Evolutionary conservation across 768 basidiomycete genomes (phyloP), one percentile per base, ranked within the genome.

Genomic region (Russula brevipes): DNA sequence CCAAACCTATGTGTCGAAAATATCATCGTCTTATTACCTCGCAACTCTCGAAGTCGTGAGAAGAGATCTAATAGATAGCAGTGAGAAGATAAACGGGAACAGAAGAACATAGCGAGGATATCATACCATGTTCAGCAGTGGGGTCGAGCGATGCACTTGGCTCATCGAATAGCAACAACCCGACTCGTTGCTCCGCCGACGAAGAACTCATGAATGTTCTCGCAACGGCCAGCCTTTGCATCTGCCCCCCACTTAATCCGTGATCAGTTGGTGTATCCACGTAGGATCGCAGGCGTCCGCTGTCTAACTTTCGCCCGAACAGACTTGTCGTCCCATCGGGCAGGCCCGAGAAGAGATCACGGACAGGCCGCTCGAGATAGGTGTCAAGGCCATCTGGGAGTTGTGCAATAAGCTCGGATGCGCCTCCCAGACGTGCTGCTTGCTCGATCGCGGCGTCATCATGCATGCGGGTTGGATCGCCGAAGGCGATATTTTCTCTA

Each of bases 11-110:
- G 90, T 0, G 87, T 87, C 1, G 88, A 90, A 70, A 90, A 91
- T 31, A 91, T 73, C 89, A 91, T 91, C 2, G 89, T 91, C 73
- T 91, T 91, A 72, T 81, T 85, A 11, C 87, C 88, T 57, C 88
- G 79, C 30, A 92, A 70, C 7, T 79, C 74, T 24, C 86, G 82
- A 38, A 91, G 75, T 36, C 89, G 79, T 65, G 87, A 82, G 58
- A 92, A 92, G 6, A 91, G 75, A 71, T 91, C 82, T 82, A 57
- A 16, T 9, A 9, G 2, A 31, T 7, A 47, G 16, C 38, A 53
- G 9, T n/a, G 17, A 45, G 17, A 49, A 17, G 4, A 38, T 36
- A 5, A 54, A 33, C 12, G 31, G 16, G 12, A 58, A 24, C 24
- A 44, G n/a, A 44, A 2, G 57, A 52, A 47, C n/a, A 9, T 49